Conservation (phyloP, 176 grass and related monocot genomes). For the Hsuehochloa calcarea region DNA sequence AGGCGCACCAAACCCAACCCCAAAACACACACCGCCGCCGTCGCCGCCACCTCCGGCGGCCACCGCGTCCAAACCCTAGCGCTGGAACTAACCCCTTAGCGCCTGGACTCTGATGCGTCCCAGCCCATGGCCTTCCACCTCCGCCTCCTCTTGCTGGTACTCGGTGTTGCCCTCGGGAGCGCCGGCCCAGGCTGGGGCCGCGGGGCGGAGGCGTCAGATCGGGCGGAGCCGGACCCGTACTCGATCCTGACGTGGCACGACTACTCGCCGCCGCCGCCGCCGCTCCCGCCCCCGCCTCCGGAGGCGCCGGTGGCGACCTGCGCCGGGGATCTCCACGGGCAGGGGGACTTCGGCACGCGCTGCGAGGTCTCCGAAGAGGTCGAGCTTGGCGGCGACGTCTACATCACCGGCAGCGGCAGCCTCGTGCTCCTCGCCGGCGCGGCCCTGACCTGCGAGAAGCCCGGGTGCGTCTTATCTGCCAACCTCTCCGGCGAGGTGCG, state of each 20-base stretch:
- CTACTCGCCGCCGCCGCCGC: conserved; percentile 85
- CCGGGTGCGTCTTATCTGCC: conserved; percentile 66
- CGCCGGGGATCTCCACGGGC: conserved; percentile 63
- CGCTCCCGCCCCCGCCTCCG: conserved; percentile 68
- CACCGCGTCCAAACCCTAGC: conserved; percentile 4
- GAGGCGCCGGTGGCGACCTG: conserved; percentile 65
- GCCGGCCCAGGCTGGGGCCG: conserved; percentile 37
- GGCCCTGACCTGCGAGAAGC: conserved; percentile 57
- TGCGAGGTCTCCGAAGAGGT: conserved; percentile 78
- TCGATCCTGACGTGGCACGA: conserved; percentile 98
- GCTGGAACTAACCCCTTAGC: not conserved
- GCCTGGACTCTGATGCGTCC: conserved; percentile 76
- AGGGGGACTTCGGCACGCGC: conserved; percentile 65
- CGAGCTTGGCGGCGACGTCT: conserved; percentile 50
- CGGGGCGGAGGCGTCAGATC: conserved; percentile 36
- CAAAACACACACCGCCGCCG: conserved; percentile 23
- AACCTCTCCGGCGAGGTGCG: conserved; percentile 73
- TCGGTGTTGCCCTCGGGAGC: conserved; percentile 33
- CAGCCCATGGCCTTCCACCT: conserved; percentile 65
- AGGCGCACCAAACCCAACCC: conserved; percentile 43
- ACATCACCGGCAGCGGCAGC: conserved; percentile 80
- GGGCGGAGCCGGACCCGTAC: conserved; percentile 47
- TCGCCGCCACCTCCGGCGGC: conserved; percentile 23
- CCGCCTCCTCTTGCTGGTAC: conserved; percentile 37
- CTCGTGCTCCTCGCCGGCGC: conserved; percentile 62